Percentiles rank a stretch among this genome's conserved stretches.
Evolutionary conservation across 139 green algal species (phyloP).

Genomic region (Nannochloris sp.): DNA sequence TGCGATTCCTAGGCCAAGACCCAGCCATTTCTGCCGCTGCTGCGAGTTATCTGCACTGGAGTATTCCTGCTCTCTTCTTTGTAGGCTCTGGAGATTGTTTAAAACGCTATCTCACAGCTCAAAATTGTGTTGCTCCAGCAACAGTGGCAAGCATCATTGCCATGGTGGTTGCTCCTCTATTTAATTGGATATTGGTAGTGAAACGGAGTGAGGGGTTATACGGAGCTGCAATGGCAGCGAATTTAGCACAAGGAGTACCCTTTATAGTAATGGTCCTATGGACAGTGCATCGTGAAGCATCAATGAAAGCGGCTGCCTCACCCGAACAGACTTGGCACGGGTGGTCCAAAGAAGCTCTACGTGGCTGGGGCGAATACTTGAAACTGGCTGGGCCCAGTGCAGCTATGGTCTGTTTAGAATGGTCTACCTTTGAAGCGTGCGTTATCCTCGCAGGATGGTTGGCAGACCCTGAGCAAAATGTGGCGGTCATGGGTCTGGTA

Average conservation of each 20-base stretch:
- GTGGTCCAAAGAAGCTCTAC: constrained; percentile 45
- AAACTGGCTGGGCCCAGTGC: constrained; percentile 51
- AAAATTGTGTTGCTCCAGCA: constrained; percentile 47
- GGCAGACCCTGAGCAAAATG: constrained; percentile 32
- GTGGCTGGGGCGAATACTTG: constrained; percentile 54
- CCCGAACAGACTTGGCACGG: constrained; percentile 49
- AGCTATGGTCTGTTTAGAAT: constrained; percentile 67
- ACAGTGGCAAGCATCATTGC: constrained; percentile 21
- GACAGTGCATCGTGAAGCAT: neutral
- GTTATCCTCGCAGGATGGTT: constrained; percentile 47
- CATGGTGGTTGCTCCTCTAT: neutral
- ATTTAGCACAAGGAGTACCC: constrained; percentile 22
- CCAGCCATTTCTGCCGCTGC: constrained; percentile 28
- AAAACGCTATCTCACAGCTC: constrained; percentile 46
- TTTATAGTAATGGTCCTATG: constrained; percentile 10
- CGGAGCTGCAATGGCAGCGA: constrained; percentile 51
- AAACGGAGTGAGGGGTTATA: constrained; percentile 36
- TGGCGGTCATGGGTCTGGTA: constrained; percentile 68
- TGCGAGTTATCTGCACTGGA: constrained; percentile 31
- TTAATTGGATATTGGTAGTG: constrained; percentile 40
- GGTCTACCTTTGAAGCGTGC: constrained; percentile 63
- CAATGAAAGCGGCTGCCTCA: constrained; percentile 1
- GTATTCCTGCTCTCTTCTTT: constrained; percentile 35
- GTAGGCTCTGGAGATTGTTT: constrained; percentile 32
- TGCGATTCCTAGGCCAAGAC: constrained; percentile 45